Conservation (phyloP, 2,329 filamentous ascomycete species). For the Beauveria sp. region DNA sequence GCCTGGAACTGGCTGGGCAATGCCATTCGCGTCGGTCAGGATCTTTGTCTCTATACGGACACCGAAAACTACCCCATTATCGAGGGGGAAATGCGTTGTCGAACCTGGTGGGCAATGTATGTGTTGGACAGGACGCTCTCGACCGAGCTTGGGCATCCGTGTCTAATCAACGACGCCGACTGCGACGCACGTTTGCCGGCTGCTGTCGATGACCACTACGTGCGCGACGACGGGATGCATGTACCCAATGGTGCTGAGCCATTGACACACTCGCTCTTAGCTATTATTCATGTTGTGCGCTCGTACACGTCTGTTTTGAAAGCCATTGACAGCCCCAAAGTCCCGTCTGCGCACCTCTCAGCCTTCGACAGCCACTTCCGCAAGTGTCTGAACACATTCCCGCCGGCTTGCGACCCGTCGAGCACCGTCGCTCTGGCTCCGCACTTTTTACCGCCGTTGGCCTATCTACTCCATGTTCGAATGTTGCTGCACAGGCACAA, state of each 20-base stretch:
- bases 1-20: constrained; percentile 81
- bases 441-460: constrained; percentile 64
- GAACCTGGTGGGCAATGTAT: constrained; percentile 93
- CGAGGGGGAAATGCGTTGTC: constrained; percentile 76
- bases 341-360: constrained; percentile 61
- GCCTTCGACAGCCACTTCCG: constrained; percentile 76
- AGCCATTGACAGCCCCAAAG: constrained; percentile 57
- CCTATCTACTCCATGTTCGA: constrained; percentile 75
- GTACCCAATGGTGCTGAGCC: constrained; percentile 44
- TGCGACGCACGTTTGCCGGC: constrained; percentile 78
- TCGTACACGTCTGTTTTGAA: constrained; percentile 67
- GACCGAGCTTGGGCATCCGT: constrained; percentile 71
- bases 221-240: constrained; percentile 50
- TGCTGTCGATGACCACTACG: constrained; percentile 71
- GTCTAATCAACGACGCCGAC: constrained; percentile 78
- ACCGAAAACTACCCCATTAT: constrained; percentile 64
- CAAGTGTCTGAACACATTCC: constrained; percentile 67
- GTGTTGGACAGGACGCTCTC: constrained; percentile 76
- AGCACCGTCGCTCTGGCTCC: constrained; percentile 64
- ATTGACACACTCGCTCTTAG: constrained; percentile 64
- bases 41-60: constrained; percentile 73
- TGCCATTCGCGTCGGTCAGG: constrained; percentile 73
- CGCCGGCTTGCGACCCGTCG: constrained; percentile 61
- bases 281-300: constrained; percentile 73
- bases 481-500: constrained; percentile 85